Evolutionary conservation across 768 basidiomycete species (phyloP).

Genomic region (Coprinopsis cinerea): DNA sequence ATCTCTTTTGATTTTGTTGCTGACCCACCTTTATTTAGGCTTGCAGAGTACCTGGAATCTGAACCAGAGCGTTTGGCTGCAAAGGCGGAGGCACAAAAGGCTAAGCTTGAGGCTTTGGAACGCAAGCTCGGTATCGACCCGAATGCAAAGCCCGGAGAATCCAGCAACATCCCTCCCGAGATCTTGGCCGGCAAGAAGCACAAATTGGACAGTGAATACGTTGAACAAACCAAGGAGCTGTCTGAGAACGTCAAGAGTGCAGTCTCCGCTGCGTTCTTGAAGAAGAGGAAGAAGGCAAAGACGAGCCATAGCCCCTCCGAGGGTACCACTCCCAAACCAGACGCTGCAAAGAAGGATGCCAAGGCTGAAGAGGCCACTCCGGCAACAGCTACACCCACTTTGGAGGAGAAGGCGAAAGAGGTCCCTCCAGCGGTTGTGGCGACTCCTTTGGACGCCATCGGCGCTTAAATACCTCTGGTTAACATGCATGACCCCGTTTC

Average conservation of each 20-base stretch:
- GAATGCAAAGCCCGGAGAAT: conserved; percentile 15
- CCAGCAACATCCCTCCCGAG: conserved; percentile 30
- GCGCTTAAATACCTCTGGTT: background rate
- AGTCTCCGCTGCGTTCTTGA: conserved; percentile 53
- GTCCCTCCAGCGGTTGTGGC: background rate
- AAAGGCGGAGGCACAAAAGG: conserved; percentile 67
- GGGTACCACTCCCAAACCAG: background rate
- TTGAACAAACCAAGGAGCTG: conserved; percentile 88
- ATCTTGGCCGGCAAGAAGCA: conserved; percentile 72
- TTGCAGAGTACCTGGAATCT: conserved; percentile 80
- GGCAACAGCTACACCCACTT: background rate
- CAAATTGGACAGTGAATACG: conserved; percentile 83
- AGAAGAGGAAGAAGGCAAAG: conserved; percentile 18
- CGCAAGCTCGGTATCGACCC: conserved; percentile 70
- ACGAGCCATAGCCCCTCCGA: background rate
- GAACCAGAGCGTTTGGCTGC: conserved; percentile 80
- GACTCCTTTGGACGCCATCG: background rate
- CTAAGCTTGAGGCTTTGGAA: conserved; percentile 82
- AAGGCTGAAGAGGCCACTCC: background rate
- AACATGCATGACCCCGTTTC: background rate
- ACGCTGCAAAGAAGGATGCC: background rate
- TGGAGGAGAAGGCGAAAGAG: background rate
- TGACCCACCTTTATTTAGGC: conserved; percentile 31
- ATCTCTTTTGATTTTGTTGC: background rate
- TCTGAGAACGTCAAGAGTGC: conserved; percentile 90